Conservation (phyloP, 1,284 basidiomycete species). For the Rhodotorula glutinis region DNA sequence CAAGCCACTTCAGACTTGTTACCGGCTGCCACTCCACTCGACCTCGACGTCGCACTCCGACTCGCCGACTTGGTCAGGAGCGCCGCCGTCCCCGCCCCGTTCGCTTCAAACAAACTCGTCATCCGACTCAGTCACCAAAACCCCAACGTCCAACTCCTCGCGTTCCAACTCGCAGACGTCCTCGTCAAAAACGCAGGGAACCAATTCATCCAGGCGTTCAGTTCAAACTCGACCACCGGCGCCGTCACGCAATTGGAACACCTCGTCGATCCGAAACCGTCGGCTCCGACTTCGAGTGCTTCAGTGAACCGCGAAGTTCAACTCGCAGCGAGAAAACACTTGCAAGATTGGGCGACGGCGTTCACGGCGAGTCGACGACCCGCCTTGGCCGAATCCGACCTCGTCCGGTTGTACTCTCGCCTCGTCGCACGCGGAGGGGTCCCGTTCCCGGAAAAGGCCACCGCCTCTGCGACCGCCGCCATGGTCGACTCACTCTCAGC, state of each 20-base stretch:
- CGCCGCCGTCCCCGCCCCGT: conserved; percentile 78
- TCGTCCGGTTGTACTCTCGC: conserved; percentile 74
- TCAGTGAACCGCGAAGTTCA: conserved; percentile 74
- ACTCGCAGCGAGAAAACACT: conserved; percentile 68
- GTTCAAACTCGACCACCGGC: conserved; percentile 45
- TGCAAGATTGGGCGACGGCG: conserved; percentile 91
- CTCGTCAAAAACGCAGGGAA: conserved; percentile 99
- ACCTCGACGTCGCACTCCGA: conserved; percentile 68
- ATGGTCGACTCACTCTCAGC: conserved; percentile 83
- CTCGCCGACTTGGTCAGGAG: conserved; percentile 96
- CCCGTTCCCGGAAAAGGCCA: conserved; percentile 75
- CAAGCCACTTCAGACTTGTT: conserved; percentile 86
- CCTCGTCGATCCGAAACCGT: conserved; percentile 51
- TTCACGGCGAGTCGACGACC: conserved; percentile 71
- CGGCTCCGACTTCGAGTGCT: conserved; percentile 40
- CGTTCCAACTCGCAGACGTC: conserved; percentile 65
- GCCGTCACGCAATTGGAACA: conserved; percentile 86
- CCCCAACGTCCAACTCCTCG: conserved; percentile 59
- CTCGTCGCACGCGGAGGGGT: conserved; percentile 67
- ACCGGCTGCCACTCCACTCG: conserved; percentile 55
- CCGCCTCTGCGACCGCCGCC: conserved; percentile 62
- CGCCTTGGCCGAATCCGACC: conserved; percentile 59
- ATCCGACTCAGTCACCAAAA: conserved; percentile 87
- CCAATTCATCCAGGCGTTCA: conserved; percentile 76
- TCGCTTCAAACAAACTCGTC: conserved; percentile 85